Conservation (phyloP, 768 basidiomycete genomes). For the Termitomyces eurrhizus region DNA sequence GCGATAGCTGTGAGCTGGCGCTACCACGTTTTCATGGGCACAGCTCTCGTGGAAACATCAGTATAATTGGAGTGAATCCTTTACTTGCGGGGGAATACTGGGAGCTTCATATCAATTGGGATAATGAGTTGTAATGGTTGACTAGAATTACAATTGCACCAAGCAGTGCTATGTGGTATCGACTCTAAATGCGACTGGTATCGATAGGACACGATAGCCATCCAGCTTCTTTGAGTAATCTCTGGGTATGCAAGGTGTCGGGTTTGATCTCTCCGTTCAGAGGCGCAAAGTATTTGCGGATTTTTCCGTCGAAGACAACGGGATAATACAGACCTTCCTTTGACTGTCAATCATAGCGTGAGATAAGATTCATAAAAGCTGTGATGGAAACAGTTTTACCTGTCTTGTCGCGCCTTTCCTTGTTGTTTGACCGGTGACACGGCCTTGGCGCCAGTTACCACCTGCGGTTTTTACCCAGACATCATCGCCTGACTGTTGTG, state of each 20-base stretch:
- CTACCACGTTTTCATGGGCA: too few species aligned
- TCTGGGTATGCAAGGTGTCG: conserved; percentile 41
- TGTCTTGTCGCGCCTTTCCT: conserved; percentile 42
- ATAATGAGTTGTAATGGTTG: background rate
- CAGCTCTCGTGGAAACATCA: background rate
- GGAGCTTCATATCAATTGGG: background rate
- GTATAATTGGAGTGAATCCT: background rate
- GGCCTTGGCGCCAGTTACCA: conserved; percentile 51
- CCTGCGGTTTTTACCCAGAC: conserved; percentile 52
- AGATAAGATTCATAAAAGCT: background rate
- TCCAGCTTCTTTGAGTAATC: conserved; percentile 45
- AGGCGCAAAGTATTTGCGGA: conserved; percentile 61
- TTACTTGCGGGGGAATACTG: background rate
- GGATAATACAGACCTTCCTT: conserved; percentile 51
- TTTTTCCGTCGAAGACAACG: conserved; percentile 42
- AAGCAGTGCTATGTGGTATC: background rate
- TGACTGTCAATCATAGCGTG: conserved; percentile 22
- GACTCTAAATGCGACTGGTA: background rate
- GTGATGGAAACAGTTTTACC: conserved; percentile 28
- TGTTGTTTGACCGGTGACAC: conserved; percentile 39
- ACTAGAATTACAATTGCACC: background rate
- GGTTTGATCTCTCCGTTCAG: conserved; percentile 68
- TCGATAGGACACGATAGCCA: conserved; percentile 26
- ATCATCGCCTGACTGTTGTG: conserved; percentile 26
- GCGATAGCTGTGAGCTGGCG: background rate